Base-by-base conservation (phyloP, 345 rosid genomes). In the Ceriops tagal region DNA sequence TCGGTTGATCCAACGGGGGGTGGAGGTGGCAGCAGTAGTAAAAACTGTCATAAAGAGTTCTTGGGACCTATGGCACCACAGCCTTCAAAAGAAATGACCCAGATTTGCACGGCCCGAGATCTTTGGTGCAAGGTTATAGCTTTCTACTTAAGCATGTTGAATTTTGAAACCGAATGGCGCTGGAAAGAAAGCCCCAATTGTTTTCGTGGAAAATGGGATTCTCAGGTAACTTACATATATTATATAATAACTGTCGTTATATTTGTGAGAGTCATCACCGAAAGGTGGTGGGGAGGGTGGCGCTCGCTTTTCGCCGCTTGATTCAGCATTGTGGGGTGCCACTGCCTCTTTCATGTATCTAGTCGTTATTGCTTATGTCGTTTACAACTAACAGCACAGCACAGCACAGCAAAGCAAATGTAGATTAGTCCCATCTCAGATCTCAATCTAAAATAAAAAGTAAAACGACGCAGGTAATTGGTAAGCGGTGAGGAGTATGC, bases 121-220 rank as follows among this genome's bases (percentile, higher is more conserved):
- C 80, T 89, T 62, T 93, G 95, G 35, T 93, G 97, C 97, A 91
- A 93, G 96, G 98, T 91, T 24, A 77, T 24, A 77, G 90, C 78
- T 61, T 53, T 62, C 28, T 28, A 30, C 26, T 24, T 4, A 16
- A 27, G 26, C 19, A 57, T 6, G 26, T 53, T 20, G 13, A 22
- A 53, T 22, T 53, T 53, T 21, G 26, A n/a, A 24, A 24, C 26
- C 26, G 26, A 24, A 24, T 24, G 26, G 26, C 0, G 26, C 26
- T 24, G 26, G 26, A 24, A 24, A 24, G 26, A 24, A 24, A 0
- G 26, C 26, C 26, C 26, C 26, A 24, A 24, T 24, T 24, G 26
- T 24, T 5, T 52, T 19, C 9, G 20, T 5, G 56, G 22, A 19
- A 52, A 21, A 52, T 52, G 35, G 35, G 35, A 6, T 34, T 34